These are phyloP conservation scores for Neonectria magnoliae DNA, from an alignment of 2,329 filamentous ascomycete species.

Conservation along the genomic window DNA sequence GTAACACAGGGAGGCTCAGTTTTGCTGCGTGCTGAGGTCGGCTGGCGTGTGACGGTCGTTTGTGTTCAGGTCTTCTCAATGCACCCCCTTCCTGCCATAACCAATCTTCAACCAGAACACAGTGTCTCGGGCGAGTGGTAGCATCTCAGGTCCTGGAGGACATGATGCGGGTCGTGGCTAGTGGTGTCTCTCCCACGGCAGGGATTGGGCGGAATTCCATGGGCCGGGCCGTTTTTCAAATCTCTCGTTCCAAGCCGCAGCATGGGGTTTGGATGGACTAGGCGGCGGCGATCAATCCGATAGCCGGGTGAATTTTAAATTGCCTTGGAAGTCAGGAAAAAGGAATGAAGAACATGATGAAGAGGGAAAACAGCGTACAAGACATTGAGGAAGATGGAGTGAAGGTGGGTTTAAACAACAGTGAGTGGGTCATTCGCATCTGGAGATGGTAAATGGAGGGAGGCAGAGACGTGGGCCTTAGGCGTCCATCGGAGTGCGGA, in stretches of 20 bases:
- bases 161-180: conserved; percentile 15
- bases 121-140: conserved; percentile 19
- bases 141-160: conserved; percentile 9
- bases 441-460: conserved; percentile 2
- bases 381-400: not conserved
- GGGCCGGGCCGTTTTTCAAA: conserved; percentile 39
- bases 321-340: conserved; percentile 21
- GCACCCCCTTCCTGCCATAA: conserved; percentile 8
- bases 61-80: not conserved
- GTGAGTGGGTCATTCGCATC: not conserved
- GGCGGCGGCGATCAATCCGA: conserved; percentile 26
- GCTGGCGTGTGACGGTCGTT: not conserved
- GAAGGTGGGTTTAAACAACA: not conserved
- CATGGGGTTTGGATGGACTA: conserved; percentile 27
- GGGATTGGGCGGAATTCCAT: conserved; percentile 34
- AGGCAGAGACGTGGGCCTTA: not conserved
- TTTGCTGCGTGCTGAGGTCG: conserved; percentile 8
- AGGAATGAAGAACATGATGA: not conserved
- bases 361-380: not conserved
- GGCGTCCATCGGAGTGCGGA: not conserved
- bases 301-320: conserved; percentile 21
- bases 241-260: conserved; percentile 30
- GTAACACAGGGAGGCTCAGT: not conserved
- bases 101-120: not conserved
- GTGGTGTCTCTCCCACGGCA: conserved; percentile 25